Evolutionary conservation across 139 green algal genomes (phyloP), one percentile per base, ranked within the genome.

Genomic region (Gonium pectorale): DNA sequence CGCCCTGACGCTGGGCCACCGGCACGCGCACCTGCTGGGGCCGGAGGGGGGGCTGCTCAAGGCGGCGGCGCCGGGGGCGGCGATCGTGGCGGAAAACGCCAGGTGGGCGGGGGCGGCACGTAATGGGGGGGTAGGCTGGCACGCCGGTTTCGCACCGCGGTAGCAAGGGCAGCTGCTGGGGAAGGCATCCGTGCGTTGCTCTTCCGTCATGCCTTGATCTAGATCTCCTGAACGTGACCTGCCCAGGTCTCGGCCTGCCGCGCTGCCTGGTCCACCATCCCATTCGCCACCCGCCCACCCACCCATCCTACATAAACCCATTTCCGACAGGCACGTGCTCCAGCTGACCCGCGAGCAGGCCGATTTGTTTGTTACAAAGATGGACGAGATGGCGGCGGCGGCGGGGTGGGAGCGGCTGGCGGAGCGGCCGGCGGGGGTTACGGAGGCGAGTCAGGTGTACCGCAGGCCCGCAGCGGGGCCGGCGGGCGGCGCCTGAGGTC

Each of bases 271-370:
- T 33, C 5, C 67, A 54, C 15, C 40, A 38, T 35, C 37, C 31
- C 31, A 21, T 41, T 13, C 31, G 29, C 62, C 62, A n/a, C n/a
- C 64, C 31, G 31, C 64, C 19, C 27, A 33, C 19, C 31, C 33
- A 44, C 31, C 8, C n/a, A 71, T 29, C 19, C 33, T 37, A 41
- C 38, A n/a, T 69, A 13, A 24, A 71, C 38, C 64, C 21, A 8
- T 46, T 26, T 31, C 31, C 33, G 1, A 29, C 70, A 79, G 70
- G 49, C 70, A 79, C 80, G 81, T 94, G 85, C 71, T 93, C 72
- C 90, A 93, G 83, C 83, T 95, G 38, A 90, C 79, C 24, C 59
- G 70, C 22, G 87, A 93, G 86, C 87, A 93, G 80, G 87, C 68
- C 0, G 74, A 24, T 0, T 22, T 70, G 2, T 93, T 93, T 68